Evolutionary conservation across 2,329 filamentous ascomycete genomes (phyloP).

Genomic region (Trichoderma semiorbis): DNA sequence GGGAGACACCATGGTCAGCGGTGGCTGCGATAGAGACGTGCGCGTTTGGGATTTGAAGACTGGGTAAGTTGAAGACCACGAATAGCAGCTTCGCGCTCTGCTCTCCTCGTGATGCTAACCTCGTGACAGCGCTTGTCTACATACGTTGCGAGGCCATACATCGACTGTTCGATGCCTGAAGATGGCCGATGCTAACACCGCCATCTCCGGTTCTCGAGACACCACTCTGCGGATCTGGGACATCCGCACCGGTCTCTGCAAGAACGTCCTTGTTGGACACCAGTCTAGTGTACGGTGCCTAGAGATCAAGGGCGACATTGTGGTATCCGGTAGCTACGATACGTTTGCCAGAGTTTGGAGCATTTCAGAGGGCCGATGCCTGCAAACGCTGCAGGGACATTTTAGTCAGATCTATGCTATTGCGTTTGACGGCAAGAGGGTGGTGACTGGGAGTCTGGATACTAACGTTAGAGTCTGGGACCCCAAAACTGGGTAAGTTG

Average conservation of each 20-base stretch:
- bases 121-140: slow-evolving; percentile 60
- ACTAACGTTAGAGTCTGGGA: slow-evolving; percentile 98
- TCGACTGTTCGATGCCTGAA: slow-evolving; percentile 96
- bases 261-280: slow-evolving; percentile 88
- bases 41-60: slow-evolving; percentile 94
- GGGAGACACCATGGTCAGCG: slow-evolving; percentile 91
- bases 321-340: slow-evolving; percentile 98
- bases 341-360: slow-evolving; percentile 97
- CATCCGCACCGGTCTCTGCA: slow-evolving; percentile 80
- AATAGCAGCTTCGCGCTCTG: not conserved
- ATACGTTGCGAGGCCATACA: slow-evolving; percentile 88
- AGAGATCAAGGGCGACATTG: slow-evolving; percentile 92
- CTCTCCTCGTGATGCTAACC: slow-evolving; percentile 21
- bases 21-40: slow-evolving; percentile 94
- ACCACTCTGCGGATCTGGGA: slow-evolving; percentile 96
- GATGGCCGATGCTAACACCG: slow-evolving; percentile 91
- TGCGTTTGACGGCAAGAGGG: slow-evolving; percentile 88
- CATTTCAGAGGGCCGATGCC: slow-evolving; percentile 89
- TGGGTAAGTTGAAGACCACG: slow-evolving; percentile 57
- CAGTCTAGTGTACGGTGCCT: slow-evolving; percentile 93
- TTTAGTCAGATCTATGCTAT: slow-evolving; percentile 99
- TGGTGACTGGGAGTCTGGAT: slow-evolving; percentile 93
- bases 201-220: slow-evolving; percentile 93
- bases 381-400: slow-evolving; percentile 86
- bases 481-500: slow-evolving; percentile 73